These are phyloP conservation scores for Sophora flavescens DNA, from an alignment of 306 rosid species.

Conservation along the genomic window DNA sequence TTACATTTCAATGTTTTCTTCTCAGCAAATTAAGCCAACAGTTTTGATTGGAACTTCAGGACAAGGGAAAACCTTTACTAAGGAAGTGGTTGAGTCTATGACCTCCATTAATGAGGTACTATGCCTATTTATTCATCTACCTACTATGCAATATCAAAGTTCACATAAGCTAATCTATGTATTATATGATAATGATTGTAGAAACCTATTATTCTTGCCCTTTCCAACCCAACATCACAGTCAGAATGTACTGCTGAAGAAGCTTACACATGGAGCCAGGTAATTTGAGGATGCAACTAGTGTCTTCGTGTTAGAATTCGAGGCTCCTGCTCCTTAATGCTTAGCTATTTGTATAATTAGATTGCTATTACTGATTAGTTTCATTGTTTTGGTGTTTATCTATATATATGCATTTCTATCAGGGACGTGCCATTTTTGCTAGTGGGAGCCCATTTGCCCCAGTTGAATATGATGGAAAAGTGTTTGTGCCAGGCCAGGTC, in stretches of 20 bases:
- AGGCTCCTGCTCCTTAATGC: background rate
- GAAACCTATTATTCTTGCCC: conserved; percentile 59
- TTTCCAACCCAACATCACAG: conserved; percentile 62
- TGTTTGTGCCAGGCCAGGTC: conserved; percentile 89
- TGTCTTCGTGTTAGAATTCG: background rate
- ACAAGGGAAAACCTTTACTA: conserved; percentile 76
- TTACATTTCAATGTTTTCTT: conserved; percentile 40
- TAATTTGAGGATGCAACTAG: conserved; percentile 35
- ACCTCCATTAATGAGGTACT: conserved; percentile 78
- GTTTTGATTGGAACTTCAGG: conserved; percentile 96
- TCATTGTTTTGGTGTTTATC: conserved; percentile 10
- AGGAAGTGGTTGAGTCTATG: conserved; percentile 85
- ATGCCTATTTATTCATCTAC: conserved; percentile 1
- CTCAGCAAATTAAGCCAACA: conserved; percentile 87
- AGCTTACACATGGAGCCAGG: conserved; percentile 59
- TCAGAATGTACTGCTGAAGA: conserved; percentile 66
- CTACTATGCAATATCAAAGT: conserved; percentile 13
- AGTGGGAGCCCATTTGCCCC: conserved; percentile 94
- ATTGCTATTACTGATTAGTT: background rate
- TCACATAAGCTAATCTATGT: conserved; percentile 30
- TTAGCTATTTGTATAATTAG: background rate
- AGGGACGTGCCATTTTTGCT: conserved; percentile 89
- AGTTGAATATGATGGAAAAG: conserved; percentile 83
- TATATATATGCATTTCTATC: conserved; percentile 20
- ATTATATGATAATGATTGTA: conserved; percentile 28